phyloP scores from a whole-genome alignment of 1,284 basidiomycete species.

The Fomitopsis pinicola region DNA sequence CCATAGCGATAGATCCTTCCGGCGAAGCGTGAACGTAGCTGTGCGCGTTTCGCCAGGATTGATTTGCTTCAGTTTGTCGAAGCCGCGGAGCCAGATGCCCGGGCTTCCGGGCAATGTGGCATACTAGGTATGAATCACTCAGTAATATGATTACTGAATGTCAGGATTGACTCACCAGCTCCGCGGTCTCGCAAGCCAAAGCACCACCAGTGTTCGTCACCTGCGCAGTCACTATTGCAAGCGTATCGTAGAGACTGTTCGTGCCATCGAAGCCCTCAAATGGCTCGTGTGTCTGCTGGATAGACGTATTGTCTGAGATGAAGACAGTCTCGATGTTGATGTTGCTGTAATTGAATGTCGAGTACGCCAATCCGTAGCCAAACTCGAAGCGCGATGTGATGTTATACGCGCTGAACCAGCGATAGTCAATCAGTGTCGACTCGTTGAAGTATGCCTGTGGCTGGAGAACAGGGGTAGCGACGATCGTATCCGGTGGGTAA shows the following conservation, averaged over 20 bases:
- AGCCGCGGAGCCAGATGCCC: slow-evolving; percentile 57
- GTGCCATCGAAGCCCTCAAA: slow-evolving; percentile 23
- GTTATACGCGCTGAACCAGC: slow-evolving; percentile 7
- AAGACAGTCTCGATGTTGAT: slow-evolving; percentile 9
- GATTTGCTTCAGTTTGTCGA: slow-evolving; percentile 49
- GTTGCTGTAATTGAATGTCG: slow-evolving; percentile 34
- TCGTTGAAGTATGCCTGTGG: slow-evolving; percentile 1
- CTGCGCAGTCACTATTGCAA: slow-evolving; percentile 24
- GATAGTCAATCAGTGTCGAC: not conserved
- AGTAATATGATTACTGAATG: slow-evolving; percentile 29
- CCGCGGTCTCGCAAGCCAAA: slow-evolving; percentile 30
- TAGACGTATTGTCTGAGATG: not conserved
- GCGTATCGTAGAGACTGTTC: slow-evolving; percentile 20
- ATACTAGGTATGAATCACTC: slow-evolving; percentile 62
- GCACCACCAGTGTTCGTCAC: slow-evolving; percentile 31
- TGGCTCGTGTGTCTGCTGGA: slow-evolving; percentile 20
- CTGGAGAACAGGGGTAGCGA: not conserved
- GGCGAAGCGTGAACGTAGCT: slow-evolving; percentile 55
- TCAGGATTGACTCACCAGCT: slow-evolving; percentile 3
- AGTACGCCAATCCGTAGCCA: slow-evolving; percentile 40
- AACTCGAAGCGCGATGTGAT: slow-evolving; percentile 35
- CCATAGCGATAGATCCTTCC: slow-evolving; percentile 48
- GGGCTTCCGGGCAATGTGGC: slow-evolving; percentile 26
- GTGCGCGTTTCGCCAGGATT: slow-evolving; percentile 40
- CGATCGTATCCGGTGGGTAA: slow-evolving; percentile 38